A percentile compares a stretch with the other conserved stretches of the same genome.
Evolutionary conservation across 225 moss, liverwort and hornwort species (phyloP).

Genomic region (Sphagnum tenellum): DNA sequence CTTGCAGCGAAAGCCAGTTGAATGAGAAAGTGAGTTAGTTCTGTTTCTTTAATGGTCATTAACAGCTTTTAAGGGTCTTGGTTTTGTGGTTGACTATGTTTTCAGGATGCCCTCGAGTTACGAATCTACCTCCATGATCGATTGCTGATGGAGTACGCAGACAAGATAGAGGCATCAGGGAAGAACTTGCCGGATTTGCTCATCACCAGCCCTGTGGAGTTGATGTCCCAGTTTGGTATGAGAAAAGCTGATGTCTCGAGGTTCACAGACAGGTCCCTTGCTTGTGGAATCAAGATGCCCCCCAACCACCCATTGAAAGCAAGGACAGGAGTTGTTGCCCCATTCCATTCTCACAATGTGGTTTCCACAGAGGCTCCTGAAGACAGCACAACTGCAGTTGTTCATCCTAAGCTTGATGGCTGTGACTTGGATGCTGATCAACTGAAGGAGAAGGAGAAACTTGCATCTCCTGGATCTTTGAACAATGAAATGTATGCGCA

Average conservation of each 20-base stretch:
- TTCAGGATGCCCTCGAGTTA: constrained; percentile 78
- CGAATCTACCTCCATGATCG: constrained; percentile 81
- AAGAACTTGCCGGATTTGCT: constrained; percentile 53
- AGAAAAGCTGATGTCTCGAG: constrained; percentile 40
- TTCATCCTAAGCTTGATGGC: too few relatives aligned
- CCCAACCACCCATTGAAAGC: constrained; percentile 39
- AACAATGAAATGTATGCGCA: too few relatives aligned
- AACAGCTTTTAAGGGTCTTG: neutral
- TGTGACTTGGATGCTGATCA: too few relatives aligned
- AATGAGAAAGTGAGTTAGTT: too few relatives aligned
- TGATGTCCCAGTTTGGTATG: constrained; percentile 62
- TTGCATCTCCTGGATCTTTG: too few relatives aligned
- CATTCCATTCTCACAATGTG: neutral
- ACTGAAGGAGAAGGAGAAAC: too few relatives aligned
- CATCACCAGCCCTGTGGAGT: constrained; percentile 35
- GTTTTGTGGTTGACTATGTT: neutral
- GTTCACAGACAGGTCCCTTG: constrained; percentile 49
- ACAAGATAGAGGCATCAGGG: constrained; percentile 46
- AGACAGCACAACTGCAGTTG: too few relatives aligned
- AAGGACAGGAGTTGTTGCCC: constrained; percentile 15
- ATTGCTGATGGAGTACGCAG: constrained; percentile 71
- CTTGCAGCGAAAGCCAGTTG: too few relatives aligned
- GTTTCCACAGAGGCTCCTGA: neutral
- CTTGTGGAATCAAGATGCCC: constrained; percentile 71
- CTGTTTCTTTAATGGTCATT: neutral